Evolutionary conservation across 495 filamentous ascomycete genomes (phyloP), one percentile per base, ranked within the genome.

Genomic region (Neurospora discreta): DNA sequence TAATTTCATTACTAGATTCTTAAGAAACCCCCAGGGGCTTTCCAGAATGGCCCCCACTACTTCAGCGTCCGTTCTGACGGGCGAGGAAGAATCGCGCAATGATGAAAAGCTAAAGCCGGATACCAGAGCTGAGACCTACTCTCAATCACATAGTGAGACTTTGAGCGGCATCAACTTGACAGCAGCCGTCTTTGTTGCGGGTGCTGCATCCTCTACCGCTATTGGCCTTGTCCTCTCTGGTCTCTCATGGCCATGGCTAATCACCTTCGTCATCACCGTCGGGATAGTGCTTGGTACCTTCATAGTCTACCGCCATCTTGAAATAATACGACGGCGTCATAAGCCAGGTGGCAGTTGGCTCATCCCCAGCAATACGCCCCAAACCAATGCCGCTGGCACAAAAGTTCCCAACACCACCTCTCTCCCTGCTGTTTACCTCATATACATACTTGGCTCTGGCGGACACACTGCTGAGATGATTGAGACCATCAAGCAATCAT

Each of bases 381-480:
- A 65, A 15, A 18, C 10, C 13, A 52, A 6, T 70, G 10, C 39
- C 39, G 6, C 2, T 39, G 15, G 68, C 65, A 20, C 52, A 4
- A 60, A 68, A 38, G 68, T 52, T 8, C 77, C 74, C 36, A 74
- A 80, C 71, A 72, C 74, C 15, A 44, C 68, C 73, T 70, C 71
- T 18, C 77, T 80, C 5, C 75, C 76, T 3, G 84, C 87, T 30
- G 86, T 88, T 40, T 94, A 93, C 79, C 83, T 95, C 68, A 83
- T 97, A 33, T 85, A 96, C 71, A 88, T 98, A 69, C 90, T 98
- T 69, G 95, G 95, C 44, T 95, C 91, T 38, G 95, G 95, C 71
- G 95, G 95, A 5, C 95, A 99, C 83, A 97, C 95, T 1, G 88
- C 92, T 15, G 95, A 99, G 83, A 96, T 98, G 92, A 83, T 97